Percentiles rank a stretch among this genome's conserved stretches.
Evolutionary conservation across 257 asterid species (phyloP).

Genomic region (Schizonepeta tenuifolia): DNA sequence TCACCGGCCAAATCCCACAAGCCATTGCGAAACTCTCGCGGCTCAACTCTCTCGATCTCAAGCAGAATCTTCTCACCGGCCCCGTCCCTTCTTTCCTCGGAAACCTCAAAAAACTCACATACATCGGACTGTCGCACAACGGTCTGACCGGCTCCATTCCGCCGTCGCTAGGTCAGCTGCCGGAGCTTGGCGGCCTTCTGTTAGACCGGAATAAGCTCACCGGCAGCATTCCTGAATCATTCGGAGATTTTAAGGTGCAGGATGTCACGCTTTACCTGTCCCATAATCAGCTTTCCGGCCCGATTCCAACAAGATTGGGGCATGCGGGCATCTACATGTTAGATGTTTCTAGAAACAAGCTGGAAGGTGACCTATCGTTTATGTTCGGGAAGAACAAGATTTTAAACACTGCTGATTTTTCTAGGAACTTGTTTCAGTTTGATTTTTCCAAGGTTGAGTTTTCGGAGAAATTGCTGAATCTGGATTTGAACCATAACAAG

Average conservation of each 20-base stretch:
- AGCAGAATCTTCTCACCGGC: constrained; percentile 42
- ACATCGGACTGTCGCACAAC: constrained; percentile 4
- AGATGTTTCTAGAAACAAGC: constrained; percentile 48
- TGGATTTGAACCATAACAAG: constrained; percentile 51
- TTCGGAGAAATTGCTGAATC: constrained; percentile 28
- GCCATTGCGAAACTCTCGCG: constrained; percentile 44
- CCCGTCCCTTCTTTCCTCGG: constrained; percentile 43
- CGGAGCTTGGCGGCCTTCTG: constrained; percentile 6
- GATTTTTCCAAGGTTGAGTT: constrained; percentile 48
- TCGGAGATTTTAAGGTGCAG: constrained; percentile 36
- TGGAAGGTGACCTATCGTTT: constrained; percentile 54
- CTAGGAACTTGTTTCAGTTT: constrained; percentile 48
- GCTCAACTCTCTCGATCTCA: constrained; percentile 28
- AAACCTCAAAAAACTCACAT: constrained; percentile 36
- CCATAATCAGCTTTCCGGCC: constrained; percentile 48
- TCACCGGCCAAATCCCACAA: constrained; percentile 53
- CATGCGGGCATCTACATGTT: constrained; percentile 29
- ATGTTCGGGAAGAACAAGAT: constrained; percentile 54
- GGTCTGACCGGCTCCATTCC: constrained; percentile 48
- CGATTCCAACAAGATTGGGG: constrained; percentile 40
- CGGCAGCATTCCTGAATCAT: constrained; percentile 51
- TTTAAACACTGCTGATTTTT: background rate
- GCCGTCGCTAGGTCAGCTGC: constrained; percentile 38
- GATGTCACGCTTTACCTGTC: constrained; percentile 41
- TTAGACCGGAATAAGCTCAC: constrained; percentile 26